Conservation (phyloP, 108 stramenopile genomes). For the Conticribra guillardii region DNA sequence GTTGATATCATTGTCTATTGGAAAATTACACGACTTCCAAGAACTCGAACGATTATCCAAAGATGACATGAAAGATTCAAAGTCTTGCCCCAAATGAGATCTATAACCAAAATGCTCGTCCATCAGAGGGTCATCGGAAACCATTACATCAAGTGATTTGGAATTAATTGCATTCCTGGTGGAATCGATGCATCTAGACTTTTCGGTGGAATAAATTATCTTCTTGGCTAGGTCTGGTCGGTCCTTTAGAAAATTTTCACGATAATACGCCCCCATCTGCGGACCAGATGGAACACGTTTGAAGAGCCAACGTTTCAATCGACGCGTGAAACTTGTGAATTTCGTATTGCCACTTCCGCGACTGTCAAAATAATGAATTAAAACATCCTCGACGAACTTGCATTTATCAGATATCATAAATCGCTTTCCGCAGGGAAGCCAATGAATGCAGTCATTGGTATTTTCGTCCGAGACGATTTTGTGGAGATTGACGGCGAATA, state of each 20-base stretch:
- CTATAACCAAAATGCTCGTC: no score
- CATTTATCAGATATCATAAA: constrained; percentile 33
- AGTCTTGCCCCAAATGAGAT: no score
- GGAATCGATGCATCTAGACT: no score
- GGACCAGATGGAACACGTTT: constrained; percentile 50
- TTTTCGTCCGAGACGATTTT: constrained; percentile 32
- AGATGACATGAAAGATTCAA: no score
- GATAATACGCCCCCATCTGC: constrained; percentile 59
- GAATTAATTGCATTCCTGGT: no score
- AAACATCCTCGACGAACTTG: constrained; percentile 45
- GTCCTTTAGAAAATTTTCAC: constrained; percentile 22
- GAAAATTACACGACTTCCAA: no score
- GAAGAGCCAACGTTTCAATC: constrained; percentile 63
- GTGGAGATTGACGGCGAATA: constrained; percentile 35
- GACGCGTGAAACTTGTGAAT: constrained; percentile 67
- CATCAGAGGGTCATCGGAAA: no score
- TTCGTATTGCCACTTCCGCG: constrained; percentile 42
- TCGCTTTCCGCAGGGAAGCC: constrained; percentile 38
- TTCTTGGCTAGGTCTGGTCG: constrained; percentile 26
- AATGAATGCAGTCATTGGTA: constrained; percentile 25
- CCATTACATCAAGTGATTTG: no score
- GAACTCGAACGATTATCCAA: no score
- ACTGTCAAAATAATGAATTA: constrained; percentile 57
- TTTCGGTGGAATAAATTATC: constrained; percentile 31
- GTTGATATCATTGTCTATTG: no score